Evolutionary conservation across 768 basidiomycete genomes (phyloP).

Genomic region (Amyloporia xantha): DNA sequence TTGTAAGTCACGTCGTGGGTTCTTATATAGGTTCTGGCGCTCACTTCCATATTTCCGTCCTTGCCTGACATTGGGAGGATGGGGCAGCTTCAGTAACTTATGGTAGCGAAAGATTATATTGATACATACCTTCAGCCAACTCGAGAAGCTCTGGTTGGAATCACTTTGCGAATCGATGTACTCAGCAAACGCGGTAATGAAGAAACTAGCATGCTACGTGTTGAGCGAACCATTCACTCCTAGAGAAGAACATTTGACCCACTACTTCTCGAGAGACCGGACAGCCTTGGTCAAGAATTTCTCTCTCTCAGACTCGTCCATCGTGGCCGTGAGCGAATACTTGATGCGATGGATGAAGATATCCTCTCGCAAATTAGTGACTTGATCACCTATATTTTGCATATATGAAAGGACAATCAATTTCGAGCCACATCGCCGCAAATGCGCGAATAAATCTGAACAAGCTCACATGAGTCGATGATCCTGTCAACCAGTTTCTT

Average conservation of each 20-base stretch:
- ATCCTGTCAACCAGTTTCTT: conserved; percentile 89
- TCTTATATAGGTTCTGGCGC: conserved; percentile 21
- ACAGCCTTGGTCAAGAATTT: conserved; percentile 57
- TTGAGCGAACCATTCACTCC: too few species aligned
- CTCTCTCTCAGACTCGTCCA: conserved; percentile 44
- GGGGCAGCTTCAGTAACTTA: too few species aligned
- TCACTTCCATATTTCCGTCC: conserved; percentile 93
- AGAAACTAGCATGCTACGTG: too few species aligned
- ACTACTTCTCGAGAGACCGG: conserved; percentile 87
- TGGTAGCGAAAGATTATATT: not conserved
- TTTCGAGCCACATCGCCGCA: not conserved
- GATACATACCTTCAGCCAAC: conserved; percentile 70
- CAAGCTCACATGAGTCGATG: conserved; percentile 61
- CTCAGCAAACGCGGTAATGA: conserved; percentile 88
- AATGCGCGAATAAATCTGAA: not conserved
- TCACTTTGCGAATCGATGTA: conserved; percentile 65
- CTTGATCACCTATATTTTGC: conserved; percentile 59
- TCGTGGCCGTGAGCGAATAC: conserved; percentile 80
- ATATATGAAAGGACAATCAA: not conserved
- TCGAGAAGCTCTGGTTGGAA: conserved; percentile 65
- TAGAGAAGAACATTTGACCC: too few species aligned
- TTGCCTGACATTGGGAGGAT: conserved; percentile 33
- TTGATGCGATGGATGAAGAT: conserved; percentile 77
- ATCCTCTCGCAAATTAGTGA: conserved; percentile 86
- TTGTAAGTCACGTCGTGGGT: too few species aligned